A percentile compares a stretch with the other conserved stretches of the same genome.
Evolutionary conservation across 257 asterid genomes (phyloP).

Genomic region (Linaria vulgaris): DNA sequence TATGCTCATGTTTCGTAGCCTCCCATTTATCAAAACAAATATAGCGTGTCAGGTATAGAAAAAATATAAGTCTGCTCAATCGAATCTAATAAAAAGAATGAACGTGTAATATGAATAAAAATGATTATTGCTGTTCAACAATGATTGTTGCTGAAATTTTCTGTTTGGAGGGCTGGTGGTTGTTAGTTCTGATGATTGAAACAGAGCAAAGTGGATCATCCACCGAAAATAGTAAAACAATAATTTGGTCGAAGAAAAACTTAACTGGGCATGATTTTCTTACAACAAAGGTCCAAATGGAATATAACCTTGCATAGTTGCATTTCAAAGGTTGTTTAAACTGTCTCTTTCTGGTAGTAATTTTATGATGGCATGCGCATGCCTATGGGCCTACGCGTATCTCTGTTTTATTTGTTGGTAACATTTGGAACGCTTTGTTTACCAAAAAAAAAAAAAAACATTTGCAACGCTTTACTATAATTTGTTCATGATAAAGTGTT

Average conservation of each 20-base stretch:
- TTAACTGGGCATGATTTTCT: slow-evolving; percentile 25
- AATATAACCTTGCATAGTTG: slow-evolving; percentile 9
- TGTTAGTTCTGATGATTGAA: slow-evolving; percentile 32
- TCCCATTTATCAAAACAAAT: too few relatives aligned
- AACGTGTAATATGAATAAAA: too few relatives aligned
- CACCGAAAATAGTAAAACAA: slow-evolving; percentile 45
- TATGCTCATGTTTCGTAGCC: too few relatives aligned
- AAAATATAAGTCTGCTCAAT: too few relatives aligned
- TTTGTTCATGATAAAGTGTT: too few relatives aligned
- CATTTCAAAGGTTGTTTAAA: background rate
- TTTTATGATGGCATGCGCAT: background rate
- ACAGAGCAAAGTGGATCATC: slow-evolving; percentile 57
- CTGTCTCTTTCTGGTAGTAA: slow-evolving; percentile 16
- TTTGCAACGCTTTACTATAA: too few relatives aligned
- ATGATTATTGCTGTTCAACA: slow-evolving; percentile 26
- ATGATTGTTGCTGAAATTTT: slow-evolving; percentile 29
- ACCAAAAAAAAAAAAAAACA: too few relatives aligned
- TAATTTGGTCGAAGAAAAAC: slow-evolving; percentile 33
- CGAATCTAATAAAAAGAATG: too few relatives aligned
- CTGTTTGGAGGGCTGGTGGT: slow-evolving; percentile 19
- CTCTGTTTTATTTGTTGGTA: too few relatives aligned
- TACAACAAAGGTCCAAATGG: slow-evolving; percentile 23
- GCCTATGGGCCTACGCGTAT: slow-evolving; percentile 12
- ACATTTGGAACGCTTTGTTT: too few relatives aligned
- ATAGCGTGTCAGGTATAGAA: too few relatives aligned